Base-by-base conservation (phyloP, 106 monocot species). In the Dendrobium chrysotoxum region DNA sequence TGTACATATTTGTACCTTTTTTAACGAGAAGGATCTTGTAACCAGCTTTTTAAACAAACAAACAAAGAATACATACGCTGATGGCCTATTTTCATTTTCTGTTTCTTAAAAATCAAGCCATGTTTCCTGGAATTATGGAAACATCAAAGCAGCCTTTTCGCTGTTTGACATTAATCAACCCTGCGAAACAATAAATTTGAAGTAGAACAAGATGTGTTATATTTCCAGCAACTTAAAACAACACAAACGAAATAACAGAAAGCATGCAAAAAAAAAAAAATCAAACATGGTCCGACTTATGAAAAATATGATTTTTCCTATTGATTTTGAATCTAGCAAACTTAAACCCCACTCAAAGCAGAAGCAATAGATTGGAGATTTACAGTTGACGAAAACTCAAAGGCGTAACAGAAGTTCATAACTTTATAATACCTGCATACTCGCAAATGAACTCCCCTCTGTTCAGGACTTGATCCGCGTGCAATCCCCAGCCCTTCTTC, bases 401-500 rank as follows among this genome's bases (percentile, higher is more conserved):
- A 50, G 13, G 3, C 50, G 1, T 50, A 23, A 25, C 21, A 61
- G n/a, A 61, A 61, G 23, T 61, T 61, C 61, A 61, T 16, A n/a
- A 61, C 5, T 23, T 61, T 23, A 61, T 61, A 61, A 61, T 79
- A 92, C 92, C 92, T 31, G 88, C 87, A 81, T 92, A 92, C 70
- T 92, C 92, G 50, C 90, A 92, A 40, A 92, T 77, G 75, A 92
- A 92, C 20, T 81, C 50, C 57, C 88, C 88, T 75, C 78, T 80
- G n/a, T 23, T 11, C 0, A 90, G 26, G 23, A 81, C 64, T 76
- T 92, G 50, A n/a, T 75, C 86, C 1, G 90, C 92, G 50, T 86
- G 84, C 84, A 92, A 80, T 13, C 88, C 90, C 92, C 92, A 92
- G 2, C 92, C 88, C 75, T 92, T 92, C 66, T 83, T 80, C 72